Percentiles rank a stretch among this genome's conserved stretches.
Conservation (phyloP, 805 yeast species). For the Zygosaccharomyces kombuchaensis region DNA sequence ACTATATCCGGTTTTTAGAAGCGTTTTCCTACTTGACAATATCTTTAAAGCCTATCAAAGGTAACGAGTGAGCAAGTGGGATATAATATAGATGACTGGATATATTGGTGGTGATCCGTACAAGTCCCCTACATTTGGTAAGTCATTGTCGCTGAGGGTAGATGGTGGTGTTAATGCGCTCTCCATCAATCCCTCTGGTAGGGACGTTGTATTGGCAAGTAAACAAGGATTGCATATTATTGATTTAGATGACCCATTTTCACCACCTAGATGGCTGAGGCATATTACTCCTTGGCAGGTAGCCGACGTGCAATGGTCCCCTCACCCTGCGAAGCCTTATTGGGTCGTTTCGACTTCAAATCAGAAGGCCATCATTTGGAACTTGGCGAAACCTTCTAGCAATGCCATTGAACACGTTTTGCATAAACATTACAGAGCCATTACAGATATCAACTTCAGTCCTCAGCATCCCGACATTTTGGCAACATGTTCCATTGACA, state of each 20-base stretch:
- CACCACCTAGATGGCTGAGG: constrained; percentile 90
- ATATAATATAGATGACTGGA: constrained; percentile 8
- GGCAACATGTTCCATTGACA: constrained; percentile 92
- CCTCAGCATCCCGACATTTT: constrained; percentile 78
- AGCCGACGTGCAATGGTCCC: constrained; percentile 98
- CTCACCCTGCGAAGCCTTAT: constrained; percentile 75
- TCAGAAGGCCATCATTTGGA: constrained; percentile 95
- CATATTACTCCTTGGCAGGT: constrained; percentile 97
- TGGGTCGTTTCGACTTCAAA: constrained; percentile 95
- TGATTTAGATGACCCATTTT: constrained; percentile 93
- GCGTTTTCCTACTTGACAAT: neutral
- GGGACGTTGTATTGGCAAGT: constrained; percentile 87
- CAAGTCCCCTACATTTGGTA: constrained; percentile 64
- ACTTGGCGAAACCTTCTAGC: constrained; percentile 61
- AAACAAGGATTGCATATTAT: constrained; percentile 79
- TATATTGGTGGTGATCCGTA: constrained; percentile 32
- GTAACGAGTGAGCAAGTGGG: neutral
- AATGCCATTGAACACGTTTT: constrained; percentile 81
- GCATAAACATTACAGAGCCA: constrained; percentile 89
- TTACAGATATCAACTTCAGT: constrained; percentile 92
- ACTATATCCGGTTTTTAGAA: neutral
- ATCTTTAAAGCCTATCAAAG: neutral
- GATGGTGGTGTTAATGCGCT: constrained; percentile 92
- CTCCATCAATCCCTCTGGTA: constrained; percentile 81
- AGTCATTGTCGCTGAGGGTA: constrained; percentile 75